phyloP scores from a whole-genome alignment of 441 rosid genomes.

The Aleurites moluccanus region DNA sequence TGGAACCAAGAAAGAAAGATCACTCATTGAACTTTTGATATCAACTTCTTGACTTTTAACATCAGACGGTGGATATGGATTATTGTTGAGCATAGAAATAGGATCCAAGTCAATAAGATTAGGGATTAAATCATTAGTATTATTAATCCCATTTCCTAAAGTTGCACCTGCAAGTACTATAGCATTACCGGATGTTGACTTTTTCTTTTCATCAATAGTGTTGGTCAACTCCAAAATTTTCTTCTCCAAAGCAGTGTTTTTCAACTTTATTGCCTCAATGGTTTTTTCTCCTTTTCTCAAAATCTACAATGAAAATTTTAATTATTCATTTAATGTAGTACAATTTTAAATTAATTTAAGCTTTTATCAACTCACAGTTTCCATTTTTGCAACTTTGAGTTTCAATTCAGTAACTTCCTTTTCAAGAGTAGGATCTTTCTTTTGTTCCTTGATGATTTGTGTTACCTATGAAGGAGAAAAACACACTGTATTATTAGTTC shows the following conservation, averaged over 20 bases:
- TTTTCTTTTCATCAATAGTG: neutral
- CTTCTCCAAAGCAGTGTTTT: neutral
- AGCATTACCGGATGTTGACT: neutral
- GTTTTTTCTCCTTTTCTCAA: neutral
- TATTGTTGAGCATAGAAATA: neutral
- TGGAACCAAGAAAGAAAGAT: no score
- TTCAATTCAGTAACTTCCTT: neutral
- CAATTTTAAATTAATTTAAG: neutral
- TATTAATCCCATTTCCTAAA: neutral
- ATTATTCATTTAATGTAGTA: neutral
- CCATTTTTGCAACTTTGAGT: neutral
- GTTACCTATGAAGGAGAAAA: neutral
- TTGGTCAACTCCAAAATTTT: slow-evolving; percentile 2
- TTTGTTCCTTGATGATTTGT: neutral
- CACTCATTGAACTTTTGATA: neutral
- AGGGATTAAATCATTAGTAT: neutral
- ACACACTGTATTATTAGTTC: neutral
- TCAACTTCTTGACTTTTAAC: neutral
- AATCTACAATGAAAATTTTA: neutral
- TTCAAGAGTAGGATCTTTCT: neutral
- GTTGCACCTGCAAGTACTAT: neutral
- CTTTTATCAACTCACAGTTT: neutral
- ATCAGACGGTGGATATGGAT: neutral
- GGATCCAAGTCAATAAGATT: slow-evolving; percentile 4
- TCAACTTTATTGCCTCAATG: neutral